Evolutionary conservation across 2,329 filamentous ascomycete species (phyloP).

Genomic region (Claviceps pusilla): DNA sequence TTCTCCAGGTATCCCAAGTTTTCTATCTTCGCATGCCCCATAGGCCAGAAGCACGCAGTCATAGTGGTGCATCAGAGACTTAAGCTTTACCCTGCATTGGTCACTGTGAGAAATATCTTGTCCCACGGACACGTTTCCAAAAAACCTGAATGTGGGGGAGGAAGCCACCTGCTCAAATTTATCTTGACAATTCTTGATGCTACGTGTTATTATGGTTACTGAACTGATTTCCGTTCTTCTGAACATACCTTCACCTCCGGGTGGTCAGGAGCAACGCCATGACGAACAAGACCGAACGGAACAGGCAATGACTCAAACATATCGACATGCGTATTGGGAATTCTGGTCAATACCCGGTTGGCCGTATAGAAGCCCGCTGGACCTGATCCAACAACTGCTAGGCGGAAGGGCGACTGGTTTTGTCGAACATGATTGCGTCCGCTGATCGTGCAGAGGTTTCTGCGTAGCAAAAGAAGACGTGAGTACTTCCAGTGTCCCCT

Average conservation of each 20-base stretch:
- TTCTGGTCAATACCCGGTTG: constrained; percentile 64
- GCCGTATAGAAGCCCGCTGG: constrained; percentile 94
- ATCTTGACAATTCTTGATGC: constrained; percentile 70
- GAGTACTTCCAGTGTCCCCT: not conserved
- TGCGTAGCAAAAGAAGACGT: not conserved
- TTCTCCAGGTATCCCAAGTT: constrained; percentile 68
- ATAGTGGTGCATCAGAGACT: constrained; percentile 63
- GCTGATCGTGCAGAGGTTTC: not conserved
- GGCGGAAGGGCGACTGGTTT: constrained; percentile 45
- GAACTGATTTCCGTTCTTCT: not conserved
- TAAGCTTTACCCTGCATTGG: constrained; percentile 45
- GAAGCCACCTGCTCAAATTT: constrained; percentile 81
- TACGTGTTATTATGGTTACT: constrained; percentile 1
- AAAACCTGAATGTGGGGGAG: constrained; percentile 71
- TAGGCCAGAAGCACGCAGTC: constrained; percentile 88
- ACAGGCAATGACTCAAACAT: constrained; percentile 95
- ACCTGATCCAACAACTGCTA: constrained; percentile 84
- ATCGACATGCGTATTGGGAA: constrained; percentile 60
- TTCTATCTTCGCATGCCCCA: constrained; percentile 71
- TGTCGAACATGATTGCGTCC: not conserved
- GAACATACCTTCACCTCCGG: constrained; percentile 83
- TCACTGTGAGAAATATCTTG: constrained; percentile 24
- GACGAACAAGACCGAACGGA: constrained; percentile 81
- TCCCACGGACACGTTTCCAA: constrained; percentile 78
- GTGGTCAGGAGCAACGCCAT: constrained; percentile 95